Evolutionary conservation across 2,329 filamentous ascomycete genomes (phyloP).

Genomic region (Diaporthe ilicicola): DNA sequence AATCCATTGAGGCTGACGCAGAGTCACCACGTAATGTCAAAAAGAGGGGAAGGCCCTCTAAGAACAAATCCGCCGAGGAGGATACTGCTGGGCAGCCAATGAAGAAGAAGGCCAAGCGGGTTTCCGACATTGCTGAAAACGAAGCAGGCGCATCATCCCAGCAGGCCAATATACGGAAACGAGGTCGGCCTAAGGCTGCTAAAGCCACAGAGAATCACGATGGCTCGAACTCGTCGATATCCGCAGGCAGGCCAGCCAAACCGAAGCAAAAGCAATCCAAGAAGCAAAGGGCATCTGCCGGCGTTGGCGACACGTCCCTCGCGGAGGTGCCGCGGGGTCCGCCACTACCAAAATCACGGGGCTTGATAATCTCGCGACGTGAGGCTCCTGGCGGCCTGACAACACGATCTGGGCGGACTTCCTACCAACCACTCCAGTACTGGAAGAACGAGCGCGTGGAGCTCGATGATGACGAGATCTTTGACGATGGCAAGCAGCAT

Average conservation of each 20-base stretch:
- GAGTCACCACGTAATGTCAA: slow-evolving; percentile 29
- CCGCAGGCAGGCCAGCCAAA: slow-evolving; percentile 37
- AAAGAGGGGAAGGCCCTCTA: slow-evolving; percentile 38
- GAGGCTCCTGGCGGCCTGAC: slow-evolving; percentile 54
- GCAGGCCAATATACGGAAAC: slow-evolving; percentile 35
- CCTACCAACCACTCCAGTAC: slow-evolving; percentile 80
- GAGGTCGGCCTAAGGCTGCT: slow-evolving; percentile 23
- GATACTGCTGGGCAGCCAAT: slow-evolving; percentile 37
- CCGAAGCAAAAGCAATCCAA: slow-evolving; percentile 44
- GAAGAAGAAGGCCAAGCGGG: slow-evolving; percentile 37
- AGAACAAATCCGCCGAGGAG: slow-evolving; percentile 35
- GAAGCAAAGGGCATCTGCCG: slow-evolving; percentile 48
- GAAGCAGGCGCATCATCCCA: slow-evolving; percentile 35
- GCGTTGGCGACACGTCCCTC: slow-evolving; percentile 55
- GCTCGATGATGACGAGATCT: slow-evolving; percentile 66
- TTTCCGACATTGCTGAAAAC: slow-evolving; percentile 37
- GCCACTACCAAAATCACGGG: slow-evolving; percentile 63
- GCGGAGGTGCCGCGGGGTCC: slow-evolving; percentile 61
- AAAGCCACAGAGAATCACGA: slow-evolving; percentile 24
- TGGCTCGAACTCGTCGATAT: slow-evolving; percentile 49
- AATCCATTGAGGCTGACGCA: slow-evolving; percentile 37
- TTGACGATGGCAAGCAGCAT: slow-evolving; percentile 51
- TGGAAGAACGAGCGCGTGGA: slow-evolving; percentile 87
- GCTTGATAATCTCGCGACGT: slow-evolving; percentile 61
- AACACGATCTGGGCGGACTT: slow-evolving; percentile 80